These are phyloP conservation scores for Aspergillaceae sp. DNA, from an alignment of 2,329 filamentous ascomycete genomes.

Conservation along the genomic window DNA sequence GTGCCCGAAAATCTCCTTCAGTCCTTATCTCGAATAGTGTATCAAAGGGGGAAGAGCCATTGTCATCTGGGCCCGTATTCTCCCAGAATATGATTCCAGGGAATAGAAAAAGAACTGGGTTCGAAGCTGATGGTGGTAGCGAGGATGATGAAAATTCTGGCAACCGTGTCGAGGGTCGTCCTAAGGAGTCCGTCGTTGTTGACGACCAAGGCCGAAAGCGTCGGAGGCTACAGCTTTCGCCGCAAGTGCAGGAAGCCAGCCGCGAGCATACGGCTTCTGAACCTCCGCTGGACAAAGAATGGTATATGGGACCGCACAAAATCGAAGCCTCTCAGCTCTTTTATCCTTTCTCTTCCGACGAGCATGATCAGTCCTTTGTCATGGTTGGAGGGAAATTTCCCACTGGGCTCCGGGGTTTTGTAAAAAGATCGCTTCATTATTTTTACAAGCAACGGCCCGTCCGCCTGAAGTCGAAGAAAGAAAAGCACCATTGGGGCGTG, in stretches of 20 bases:
- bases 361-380: constrained; percentile 19
- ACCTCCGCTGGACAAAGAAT: constrained; percentile 4
- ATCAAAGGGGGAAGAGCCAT: too few relatives aligned
- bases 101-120: background rate
- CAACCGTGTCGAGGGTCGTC: constrained; percentile 1
- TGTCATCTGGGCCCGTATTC: too few relatives aligned
- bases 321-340: constrained; percentile 36
- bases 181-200: constrained; percentile 16
- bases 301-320: constrained; percentile 34
- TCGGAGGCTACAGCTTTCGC: constrained; percentile 8
- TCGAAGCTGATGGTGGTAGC: background rate
- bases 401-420: constrained; percentile 19
- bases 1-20: background rate
- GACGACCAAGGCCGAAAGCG: constrained; percentile 23
- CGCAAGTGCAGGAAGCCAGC: background rate
- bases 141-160: background rate
- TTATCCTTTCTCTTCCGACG: constrained; percentile 27
- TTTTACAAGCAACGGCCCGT: constrained; percentile 20
- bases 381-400: constrained; percentile 15
- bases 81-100: too few relatives aligned
- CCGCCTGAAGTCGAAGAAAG: constrained; percentile 11
- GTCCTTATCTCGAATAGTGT: background rate
- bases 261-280: too few relatives aligned
- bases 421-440: constrained; percentile 21
- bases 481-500: constrained; percentile 16